Conservation (phyloP, 768 basidiomycete genomes). For the Lepiota venenata region DNA sequence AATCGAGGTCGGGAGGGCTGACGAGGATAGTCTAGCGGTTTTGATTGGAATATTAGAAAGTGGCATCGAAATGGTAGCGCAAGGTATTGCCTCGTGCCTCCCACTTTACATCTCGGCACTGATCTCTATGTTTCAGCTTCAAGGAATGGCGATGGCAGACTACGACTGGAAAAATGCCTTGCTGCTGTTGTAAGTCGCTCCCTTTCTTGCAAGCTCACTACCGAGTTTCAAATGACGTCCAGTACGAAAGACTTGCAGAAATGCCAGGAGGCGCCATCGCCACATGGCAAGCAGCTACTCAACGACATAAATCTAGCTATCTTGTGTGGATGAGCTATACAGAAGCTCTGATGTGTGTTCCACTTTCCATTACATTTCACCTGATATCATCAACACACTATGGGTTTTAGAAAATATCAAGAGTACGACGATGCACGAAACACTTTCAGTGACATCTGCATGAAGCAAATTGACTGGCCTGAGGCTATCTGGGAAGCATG, state of each 20-base stretch:
- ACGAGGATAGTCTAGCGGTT: slow-evolving; percentile 46
- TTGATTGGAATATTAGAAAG: slow-evolving; percentile 59
- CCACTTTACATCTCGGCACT: neutral
- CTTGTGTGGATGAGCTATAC: slow-evolving; percentile 74
- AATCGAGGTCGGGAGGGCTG: slow-evolving; percentile 41
- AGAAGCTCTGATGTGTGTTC: slow-evolving; percentile 66
- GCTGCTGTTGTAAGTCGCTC: slow-evolving; percentile 60
- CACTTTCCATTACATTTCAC: neutral
- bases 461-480: slow-evolving; percentile 88
- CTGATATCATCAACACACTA: slow-evolving; percentile 1
- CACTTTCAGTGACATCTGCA: slow-evolving; percentile 61
- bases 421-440: slow-evolving; percentile 59
- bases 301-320: slow-evolving; percentile 69
- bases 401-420: slow-evolving; percentile 41
- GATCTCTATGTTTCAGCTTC: slow-evolving; percentile 39
- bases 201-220: neutral
- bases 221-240: neutral
- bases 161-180: slow-evolving; percentile 83
- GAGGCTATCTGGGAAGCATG: slow-evolving; percentile 93
- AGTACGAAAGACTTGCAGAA: slow-evolving; percentile 49
- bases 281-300: slow-evolving; percentile 65
- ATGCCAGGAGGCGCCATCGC: slow-evolving; percentile 48
- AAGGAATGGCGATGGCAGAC: slow-evolving; percentile 66
- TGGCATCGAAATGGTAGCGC: slow-evolving; percentile 58
- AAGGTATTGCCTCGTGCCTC: slow-evolving; percentile 34